phyloP scores from a whole-genome alignment of 2,329 filamentous ascomycete species.

The Clarireedia sp. region DNA sequence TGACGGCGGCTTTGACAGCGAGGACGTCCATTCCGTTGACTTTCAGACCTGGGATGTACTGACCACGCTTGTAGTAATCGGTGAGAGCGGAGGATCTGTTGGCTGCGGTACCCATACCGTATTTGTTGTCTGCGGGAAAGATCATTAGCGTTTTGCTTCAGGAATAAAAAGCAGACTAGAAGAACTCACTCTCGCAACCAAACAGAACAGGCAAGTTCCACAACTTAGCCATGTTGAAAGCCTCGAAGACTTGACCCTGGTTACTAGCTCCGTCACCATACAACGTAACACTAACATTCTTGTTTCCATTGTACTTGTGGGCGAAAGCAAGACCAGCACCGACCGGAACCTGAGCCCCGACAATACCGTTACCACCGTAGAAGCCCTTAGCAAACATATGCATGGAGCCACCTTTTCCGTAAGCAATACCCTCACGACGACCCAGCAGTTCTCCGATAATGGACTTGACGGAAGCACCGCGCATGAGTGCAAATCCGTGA shows the following conservation, averaged over 20 bases:
- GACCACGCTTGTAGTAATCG: slow-evolving; percentile 99
- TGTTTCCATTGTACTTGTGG: slow-evolving; percentile 84
- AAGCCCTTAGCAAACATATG: slow-evolving; percentile 99
- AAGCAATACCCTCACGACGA: slow-evolving; percentile 90
- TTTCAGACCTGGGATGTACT: slow-evolving; percentile 99
- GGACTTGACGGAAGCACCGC: slow-evolving; percentile 78
- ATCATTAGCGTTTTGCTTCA: not conserved
- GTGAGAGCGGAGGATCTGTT: slow-evolving; percentile 90
- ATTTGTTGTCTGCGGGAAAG: slow-evolving; percentile 80
- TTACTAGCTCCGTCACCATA: slow-evolving; percentile 99
- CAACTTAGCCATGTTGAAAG: slow-evolving; percentile 99
- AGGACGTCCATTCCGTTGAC: slow-evolving; percentile 99
- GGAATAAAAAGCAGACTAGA: not conserved
- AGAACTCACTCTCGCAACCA: slow-evolving; percentile 85
- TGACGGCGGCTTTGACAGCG: slow-evolving; percentile 90
- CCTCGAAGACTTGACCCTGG: slow-evolving; percentile 99
- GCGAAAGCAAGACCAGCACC: slow-evolving; percentile 95
- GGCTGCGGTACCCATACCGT: slow-evolving; percentile 97
- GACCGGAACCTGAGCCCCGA: slow-evolving; percentile 95
- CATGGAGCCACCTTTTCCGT: slow-evolving; percentile 99
- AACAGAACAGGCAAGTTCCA: slow-evolving; percentile 96
- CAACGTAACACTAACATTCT: slow-evolving; percentile 79
- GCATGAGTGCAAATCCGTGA: slow-evolving; percentile 97
- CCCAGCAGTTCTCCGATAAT: slow-evolving; percentile 96
- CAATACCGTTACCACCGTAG: slow-evolving; percentile 98